Evolutionary conservation across 495 filamentous ascomycete genomes (phyloP).

Genomic region (Penicillium samsonianum): DNA sequence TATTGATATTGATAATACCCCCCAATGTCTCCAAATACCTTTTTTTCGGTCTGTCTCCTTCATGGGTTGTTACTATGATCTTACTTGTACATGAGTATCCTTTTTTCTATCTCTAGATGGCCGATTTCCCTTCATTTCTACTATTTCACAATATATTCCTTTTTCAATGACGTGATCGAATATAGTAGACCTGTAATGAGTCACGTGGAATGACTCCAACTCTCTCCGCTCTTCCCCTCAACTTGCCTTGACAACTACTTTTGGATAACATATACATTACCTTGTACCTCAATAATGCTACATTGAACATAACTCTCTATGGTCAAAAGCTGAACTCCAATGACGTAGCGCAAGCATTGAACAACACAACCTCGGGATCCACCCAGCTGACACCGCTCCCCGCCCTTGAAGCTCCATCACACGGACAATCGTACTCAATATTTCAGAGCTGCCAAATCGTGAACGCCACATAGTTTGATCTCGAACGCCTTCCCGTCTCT

Average conservation of each 20-base stretch:
- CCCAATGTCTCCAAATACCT: conserved; percentile 20
- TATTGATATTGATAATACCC: conserved; percentile 43
- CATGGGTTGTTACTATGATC: conserved; percentile 4
- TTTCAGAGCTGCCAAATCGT: background rate
- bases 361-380: conserved; percentile 25
- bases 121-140: background rate
- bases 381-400: conserved; percentile 29
- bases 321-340: conserved; percentile 12
- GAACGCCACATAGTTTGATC: background rate
- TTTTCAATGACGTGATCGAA: background rate
- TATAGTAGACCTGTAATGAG: background rate
- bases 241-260: background rate
- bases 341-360: conserved; percentile 24
- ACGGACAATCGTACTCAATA: conserved; percentile 1
- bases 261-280: background rate
- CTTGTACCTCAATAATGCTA: background rate
- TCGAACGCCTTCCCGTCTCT: background rate
- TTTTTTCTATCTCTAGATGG: conserved; percentile 6
- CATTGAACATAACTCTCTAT: conserved; percentile 4
- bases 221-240: conserved; percentile 9
- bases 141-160: background rate
- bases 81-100: conserved; percentile 12
- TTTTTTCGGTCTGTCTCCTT: conserved; percentile 4
- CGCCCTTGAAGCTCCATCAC: conserved; percentile 16
- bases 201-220: conserved; percentile 18